These are phyloP conservation scores for Capronia americana DNA, from an alignment of 2,329 filamentous ascomycete species.

Conservation along the genomic window DNA sequence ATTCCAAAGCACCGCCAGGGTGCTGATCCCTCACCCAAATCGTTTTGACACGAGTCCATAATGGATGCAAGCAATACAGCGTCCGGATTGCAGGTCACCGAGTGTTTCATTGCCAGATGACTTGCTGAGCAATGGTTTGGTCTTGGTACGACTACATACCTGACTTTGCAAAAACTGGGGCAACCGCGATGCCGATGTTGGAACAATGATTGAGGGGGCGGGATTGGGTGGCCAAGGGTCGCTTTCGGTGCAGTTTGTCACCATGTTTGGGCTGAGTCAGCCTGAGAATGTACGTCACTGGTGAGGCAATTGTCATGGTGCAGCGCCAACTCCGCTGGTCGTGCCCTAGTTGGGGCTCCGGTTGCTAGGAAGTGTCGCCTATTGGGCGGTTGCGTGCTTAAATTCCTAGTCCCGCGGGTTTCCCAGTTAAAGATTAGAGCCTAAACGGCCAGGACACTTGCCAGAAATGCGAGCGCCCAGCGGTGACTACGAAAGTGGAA, in stretches of 20 bases:
- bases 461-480: background rate
- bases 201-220: background rate
- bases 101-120: background rate
- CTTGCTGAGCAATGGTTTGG: background rate
- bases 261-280: constrained; percentile 2
- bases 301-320: background rate
- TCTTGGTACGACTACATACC: background rate
- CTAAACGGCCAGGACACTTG: background rate
- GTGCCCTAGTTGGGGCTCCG: background rate
- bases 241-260: constrained; percentile 3
- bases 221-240: background rate
- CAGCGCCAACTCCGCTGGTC: background rate
- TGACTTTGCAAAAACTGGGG: background rate
- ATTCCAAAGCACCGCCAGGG: background rate
- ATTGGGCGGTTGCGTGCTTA: background rate
- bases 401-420: background rate
- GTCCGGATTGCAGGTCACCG: background rate
- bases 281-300: background rate
- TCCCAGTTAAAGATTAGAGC: background rate
- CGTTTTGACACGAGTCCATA: background rate
- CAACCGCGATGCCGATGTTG: background rate
- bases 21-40: background rate
- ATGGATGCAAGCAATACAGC: background rate
- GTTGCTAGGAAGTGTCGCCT: background rate
- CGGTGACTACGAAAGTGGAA: background rate